Conservation (phyloP, 305 asterid species). For the Withania somnifera region DNA sequence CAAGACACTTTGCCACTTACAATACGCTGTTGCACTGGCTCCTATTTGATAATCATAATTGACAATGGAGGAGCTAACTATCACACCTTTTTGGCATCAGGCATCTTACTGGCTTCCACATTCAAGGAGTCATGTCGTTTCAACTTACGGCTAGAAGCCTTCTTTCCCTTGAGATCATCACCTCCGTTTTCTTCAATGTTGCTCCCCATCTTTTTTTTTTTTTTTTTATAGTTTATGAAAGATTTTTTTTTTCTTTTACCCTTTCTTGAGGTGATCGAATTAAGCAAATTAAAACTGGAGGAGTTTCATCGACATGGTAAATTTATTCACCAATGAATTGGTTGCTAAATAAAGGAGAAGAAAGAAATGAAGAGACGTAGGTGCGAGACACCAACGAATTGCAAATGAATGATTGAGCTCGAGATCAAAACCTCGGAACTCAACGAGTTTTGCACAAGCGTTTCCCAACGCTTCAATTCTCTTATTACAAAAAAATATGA, state of each 20-base stretch:
- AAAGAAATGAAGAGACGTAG: background rate
- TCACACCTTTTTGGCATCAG: background rate
- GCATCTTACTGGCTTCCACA: slow-evolving; percentile 20
- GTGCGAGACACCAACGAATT: background rate
- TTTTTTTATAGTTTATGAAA: background rate
- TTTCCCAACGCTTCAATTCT: background rate
- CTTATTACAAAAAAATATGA: background rate
- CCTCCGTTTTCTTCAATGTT: background rate
- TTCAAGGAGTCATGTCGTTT: slow-evolving; percentile 30
- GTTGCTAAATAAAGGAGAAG: background rate
- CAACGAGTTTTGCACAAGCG: background rate
- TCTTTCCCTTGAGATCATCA: slow-evolving; percentile 6
- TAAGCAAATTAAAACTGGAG: background rate
- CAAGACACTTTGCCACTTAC: background rate
- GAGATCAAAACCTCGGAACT: background rate
- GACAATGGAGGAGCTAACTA: background rate
- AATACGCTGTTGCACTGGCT: background rate
- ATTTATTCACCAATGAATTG: background rate
- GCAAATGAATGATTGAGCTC: background rate
- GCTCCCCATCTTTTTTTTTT: background rate
- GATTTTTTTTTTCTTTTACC: background rate
- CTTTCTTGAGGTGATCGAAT: background rate
- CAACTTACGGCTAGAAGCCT: slow-evolving; percentile 10
- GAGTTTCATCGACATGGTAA: background rate
- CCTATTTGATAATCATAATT: background rate